Percentiles rank a stretch among this genome's conserved stretches.
Conservation (phyloP, 176 grass and related monocot genomes). For the Oropetium thomaeum region DNA sequence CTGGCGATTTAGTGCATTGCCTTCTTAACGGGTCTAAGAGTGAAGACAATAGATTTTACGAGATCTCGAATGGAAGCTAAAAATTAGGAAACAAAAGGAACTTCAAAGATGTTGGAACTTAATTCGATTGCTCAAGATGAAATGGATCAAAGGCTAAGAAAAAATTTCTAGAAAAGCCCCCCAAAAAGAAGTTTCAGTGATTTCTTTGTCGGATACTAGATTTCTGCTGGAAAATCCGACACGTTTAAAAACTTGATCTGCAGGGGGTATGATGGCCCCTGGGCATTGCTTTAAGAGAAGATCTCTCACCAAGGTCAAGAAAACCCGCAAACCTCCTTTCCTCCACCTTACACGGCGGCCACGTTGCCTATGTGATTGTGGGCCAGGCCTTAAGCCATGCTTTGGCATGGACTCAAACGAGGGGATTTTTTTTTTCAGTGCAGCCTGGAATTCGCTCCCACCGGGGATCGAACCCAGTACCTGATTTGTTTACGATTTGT, state of each 20-base stretch:
- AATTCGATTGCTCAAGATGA: neutral
- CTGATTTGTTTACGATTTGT: slow-evolving; percentile 2
- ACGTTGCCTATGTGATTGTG: too few relatives aligned
- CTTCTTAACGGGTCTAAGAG: neutral
- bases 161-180: neutral
- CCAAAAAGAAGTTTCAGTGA: neutral
- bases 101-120: neutral
- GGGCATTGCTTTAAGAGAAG: too few relatives aligned
- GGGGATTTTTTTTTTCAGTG: too few relatives aligned
- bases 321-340: too few relatives aligned
- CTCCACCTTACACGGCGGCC: too few relatives aligned
- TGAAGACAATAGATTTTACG: neutral
- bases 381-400: too few relatives aligned
- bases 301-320: too few relatives aligned
- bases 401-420: too few relatives aligned
- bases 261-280: too few relatives aligned
- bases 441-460: too few relatives aligned
- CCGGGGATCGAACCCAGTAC: too few relatives aligned
- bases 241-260: too few relatives aligned
- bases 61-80: neutral
- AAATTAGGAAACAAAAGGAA: neutral
- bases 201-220: neutral
- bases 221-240: slow-evolving; percentile 18
- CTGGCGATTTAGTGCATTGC: neutral
- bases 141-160: neutral